Base-by-base conservation (phyloP, 108 stramenopile species). In the Cylindrotheca closterium region DNA sequence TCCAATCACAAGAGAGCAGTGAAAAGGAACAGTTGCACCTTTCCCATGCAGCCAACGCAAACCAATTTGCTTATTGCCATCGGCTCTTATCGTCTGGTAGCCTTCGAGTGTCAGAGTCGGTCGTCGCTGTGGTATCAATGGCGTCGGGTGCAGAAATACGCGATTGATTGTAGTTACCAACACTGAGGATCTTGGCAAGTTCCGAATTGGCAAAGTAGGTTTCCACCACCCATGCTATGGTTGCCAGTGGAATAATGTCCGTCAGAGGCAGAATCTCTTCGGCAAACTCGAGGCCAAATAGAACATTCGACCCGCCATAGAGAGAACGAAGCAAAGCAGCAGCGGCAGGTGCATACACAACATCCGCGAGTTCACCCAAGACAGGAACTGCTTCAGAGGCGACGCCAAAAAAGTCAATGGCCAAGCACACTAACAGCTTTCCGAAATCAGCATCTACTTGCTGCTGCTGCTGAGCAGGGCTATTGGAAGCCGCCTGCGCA, bases 181-280 rank as follows among this genome's bases (percentile, higher is more conserved):
- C 66, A 19, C 68, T 48, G 17, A 89, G 56, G 17, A 73, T 17
- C 47, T 68, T 70, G 8, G 88, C 88, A 25, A 86, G 29, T 47
- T 47, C 73, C 30, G 81, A 80, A 45, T 73, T 69, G 12, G 76
- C 64, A 32, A 77, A 80, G 65, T 71, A 86, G 0, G 88, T 80
- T 31, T 89, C 88, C 2, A 89, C 60, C 8, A 80, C 79, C 88
- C 88, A 89, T 45, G 72, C 83, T 54, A 86, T 80, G 1, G 87
- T 89, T 8, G 87, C 87, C n/a, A 89, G 66, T 1, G 87, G 87
- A 17, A 89, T 45, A 15, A 89, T 60, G 73, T 89, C 87, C n/a
- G 87, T 89, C 63, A 89, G 83, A 26, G 88, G 88, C 27, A 89
- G 56, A n/a, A 89, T 86, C 50, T 89, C 88, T 69, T 89, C 88